Conservation (phyloP, 2,329 filamentous ascomycete species). For the Apiospora hydei region DNA sequence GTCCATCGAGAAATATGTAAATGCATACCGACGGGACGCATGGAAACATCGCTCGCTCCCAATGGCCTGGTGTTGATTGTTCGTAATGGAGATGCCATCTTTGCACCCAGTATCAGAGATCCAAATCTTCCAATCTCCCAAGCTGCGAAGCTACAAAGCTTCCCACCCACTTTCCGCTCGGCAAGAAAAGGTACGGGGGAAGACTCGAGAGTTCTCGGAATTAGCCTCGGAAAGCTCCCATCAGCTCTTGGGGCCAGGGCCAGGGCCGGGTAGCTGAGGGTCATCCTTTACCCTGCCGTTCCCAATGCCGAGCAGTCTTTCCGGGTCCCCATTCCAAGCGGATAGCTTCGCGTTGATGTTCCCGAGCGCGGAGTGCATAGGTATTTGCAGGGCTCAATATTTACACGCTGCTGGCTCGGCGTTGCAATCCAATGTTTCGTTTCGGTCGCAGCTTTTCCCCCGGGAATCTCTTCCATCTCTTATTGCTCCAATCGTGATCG, state of each 20-base stretch:
- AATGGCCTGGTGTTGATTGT: not conserved
- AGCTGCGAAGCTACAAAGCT: not conserved
- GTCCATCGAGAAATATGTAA: not conserved
- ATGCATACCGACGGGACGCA: not conserved
- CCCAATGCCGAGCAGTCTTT: constrained; percentile 23
- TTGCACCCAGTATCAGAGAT: not conserved
- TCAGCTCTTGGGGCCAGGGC: not conserved
- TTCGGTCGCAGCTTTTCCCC: not conserved
- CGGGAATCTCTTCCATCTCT: not conserved
- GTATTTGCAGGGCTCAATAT: constrained; percentile 16
- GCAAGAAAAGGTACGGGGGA: constrained; percentile 11
- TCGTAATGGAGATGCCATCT: not conserved
- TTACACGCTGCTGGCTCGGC: constrained; percentile 7
- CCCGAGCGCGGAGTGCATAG: constrained; percentile 23
- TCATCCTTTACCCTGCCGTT: constrained; percentile 25
- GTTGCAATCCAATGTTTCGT: not conserved
- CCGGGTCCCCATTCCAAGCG: constrained; percentile 16
- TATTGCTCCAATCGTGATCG: not conserved
- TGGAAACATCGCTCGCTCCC: not conserved
- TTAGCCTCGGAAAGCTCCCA: constrained; percentile 13
- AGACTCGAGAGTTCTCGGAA: not conserved
- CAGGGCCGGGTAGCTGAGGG: constrained; percentile 20
- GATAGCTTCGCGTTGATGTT: constrained; percentile 17
- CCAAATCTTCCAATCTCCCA: not conserved
- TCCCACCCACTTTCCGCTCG: constrained; percentile 7